Base-by-base conservation (phyloP, 2,329 filamentous ascomycete species). In the Colletotrichum trifolii region DNA sequence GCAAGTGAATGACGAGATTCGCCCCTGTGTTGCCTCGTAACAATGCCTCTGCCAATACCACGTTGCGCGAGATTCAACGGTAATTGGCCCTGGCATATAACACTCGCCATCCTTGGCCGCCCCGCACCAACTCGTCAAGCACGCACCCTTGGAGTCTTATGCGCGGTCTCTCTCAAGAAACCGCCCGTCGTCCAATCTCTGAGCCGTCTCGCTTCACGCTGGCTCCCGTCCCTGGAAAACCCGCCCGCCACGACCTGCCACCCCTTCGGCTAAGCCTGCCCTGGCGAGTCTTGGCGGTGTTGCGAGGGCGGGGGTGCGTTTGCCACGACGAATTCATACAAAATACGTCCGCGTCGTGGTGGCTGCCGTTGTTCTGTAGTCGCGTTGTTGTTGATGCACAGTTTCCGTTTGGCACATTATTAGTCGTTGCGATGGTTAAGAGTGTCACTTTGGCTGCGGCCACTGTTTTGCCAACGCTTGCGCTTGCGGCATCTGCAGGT, bases 231-330 rank as follows among this genome's bases (percentile, higher is more conserved):
- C n/a, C 12, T 47, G 33, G 25, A 8, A 10, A 33, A 33, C 25
- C 10, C 43, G 38, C 55, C 36, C 55, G 55, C 46, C 55, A 58
- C 55, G 15, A 58, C 55, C 38, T 58, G 46, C 55, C 38, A 43
- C 25, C n/a, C 7, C 7, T 40, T 58, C 55, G 55, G 55, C 17
- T 58, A n/a, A 35, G 36, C 17, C 38, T 58, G 17, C 55, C 38
- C 38, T 49, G 55, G 25, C 3, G 17, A 0, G 25, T 17, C 15
- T 49, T 58, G 36, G 54, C 54, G n/a, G 35, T 17, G 39, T 6
- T 39, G 35, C 34, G 15, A 15, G 25, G 54, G 46, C 25, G 55
- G 38, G 36, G 25, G 25, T 5, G 25, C n/a, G 36, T 57, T 58
- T 33, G 55, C 55, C 55, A 58, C 55, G 46, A 39, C 36, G 38